phyloP scores from a whole-genome alignment of 371 early-diverging fungal genomes.

The Syncephalastrum sp. region DNA sequence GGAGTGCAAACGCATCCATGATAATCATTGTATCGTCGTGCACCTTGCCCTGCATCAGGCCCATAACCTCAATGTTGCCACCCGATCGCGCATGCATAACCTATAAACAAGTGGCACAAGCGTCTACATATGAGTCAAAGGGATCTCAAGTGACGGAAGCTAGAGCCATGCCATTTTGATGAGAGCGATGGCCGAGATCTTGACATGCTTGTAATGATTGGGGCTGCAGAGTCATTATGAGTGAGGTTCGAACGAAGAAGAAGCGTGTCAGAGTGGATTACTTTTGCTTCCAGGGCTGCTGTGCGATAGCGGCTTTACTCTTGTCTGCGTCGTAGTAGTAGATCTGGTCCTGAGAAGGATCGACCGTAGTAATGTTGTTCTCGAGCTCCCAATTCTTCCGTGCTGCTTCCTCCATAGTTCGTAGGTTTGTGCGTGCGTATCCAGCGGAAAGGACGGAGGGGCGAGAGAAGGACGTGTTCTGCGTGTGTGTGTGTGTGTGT shows the following conservation, averaged over 20 bases:
- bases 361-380: conserved; percentile 75
- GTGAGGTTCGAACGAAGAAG: background rate
- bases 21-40: conserved; percentile 86
- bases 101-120: conserved; percentile 34
- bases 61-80: conserved; percentile 97
- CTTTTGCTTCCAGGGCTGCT: conserved; percentile 84
- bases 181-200: conserved; percentile 93
- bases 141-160: background rate
- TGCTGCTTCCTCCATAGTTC: conserved; percentile 48
- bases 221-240: conserved; percentile 54
- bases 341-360: conserved; percentile 70
- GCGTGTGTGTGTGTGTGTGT: too few relatives aligned
- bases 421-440: too few relatives aligned
- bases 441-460: too few relatives aligned
- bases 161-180: conserved; percentile 86
- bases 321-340: conserved; percentile 75
- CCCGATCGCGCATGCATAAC: conserved; percentile 96
- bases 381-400: conserved; percentile 83
- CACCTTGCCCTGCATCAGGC: conserved; percentile 96
- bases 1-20: conserved; percentile 96
- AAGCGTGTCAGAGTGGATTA: conserved; percentile 30
- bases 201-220: conserved; percentile 86
- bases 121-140: background rate
- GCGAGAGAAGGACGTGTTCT: too few relatives aligned
- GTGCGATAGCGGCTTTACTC: conserved; percentile 61